A percentile compares a stretch with the other conserved stretches of the same genome.
Conservation (phyloP, 176 grass and related monocot species). For the Raddia guianensis region DNA sequence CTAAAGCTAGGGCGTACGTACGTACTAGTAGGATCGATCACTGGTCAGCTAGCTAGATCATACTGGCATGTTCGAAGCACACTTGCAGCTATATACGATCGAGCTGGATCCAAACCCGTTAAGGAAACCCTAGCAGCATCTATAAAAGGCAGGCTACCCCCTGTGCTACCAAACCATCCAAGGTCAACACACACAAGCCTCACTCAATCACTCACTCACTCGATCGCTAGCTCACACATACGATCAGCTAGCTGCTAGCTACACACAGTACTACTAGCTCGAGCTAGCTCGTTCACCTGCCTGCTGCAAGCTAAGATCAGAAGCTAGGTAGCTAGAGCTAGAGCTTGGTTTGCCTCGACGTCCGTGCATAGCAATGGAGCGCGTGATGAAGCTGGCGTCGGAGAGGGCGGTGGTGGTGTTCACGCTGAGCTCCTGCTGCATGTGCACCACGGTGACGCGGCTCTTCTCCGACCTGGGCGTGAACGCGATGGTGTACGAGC, state of each 20-base stretch:
- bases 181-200: background rate
- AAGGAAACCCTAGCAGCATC: slow-evolving; percentile 22
- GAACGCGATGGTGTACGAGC: slow-evolving; percentile 55
- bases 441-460: slow-evolving; percentile 77
- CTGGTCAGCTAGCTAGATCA: background rate
- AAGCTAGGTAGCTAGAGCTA: too few species aligned
- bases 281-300: too few species aligned
- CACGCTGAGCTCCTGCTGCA: slow-evolving; percentile 74
- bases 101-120: background rate
- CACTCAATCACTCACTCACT: too few species aligned
- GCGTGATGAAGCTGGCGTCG: slow-evolving; percentile 56
- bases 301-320: too few species aligned
- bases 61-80: background rate
- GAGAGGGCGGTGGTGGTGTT: slow-evolving; percentile 75
- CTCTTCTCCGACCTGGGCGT: slow-evolving; percentile 67
- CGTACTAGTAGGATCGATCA: background rate
- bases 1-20: background rate
- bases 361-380: slow-evolving; percentile 42
- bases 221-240: background rate
- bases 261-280: background rate
- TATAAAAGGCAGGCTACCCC: slow-evolving; percentile 39
- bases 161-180: slow-evolving; percentile 30
- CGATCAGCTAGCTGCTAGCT: background rate
- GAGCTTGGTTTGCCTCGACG: too few species aligned
- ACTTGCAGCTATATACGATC: background rate